These are phyloP conservation scores for Trichocomaceae sp. DNA, from an alignment of 2,329 filamentous ascomycete species.

Conservation along the genomic window DNA sequence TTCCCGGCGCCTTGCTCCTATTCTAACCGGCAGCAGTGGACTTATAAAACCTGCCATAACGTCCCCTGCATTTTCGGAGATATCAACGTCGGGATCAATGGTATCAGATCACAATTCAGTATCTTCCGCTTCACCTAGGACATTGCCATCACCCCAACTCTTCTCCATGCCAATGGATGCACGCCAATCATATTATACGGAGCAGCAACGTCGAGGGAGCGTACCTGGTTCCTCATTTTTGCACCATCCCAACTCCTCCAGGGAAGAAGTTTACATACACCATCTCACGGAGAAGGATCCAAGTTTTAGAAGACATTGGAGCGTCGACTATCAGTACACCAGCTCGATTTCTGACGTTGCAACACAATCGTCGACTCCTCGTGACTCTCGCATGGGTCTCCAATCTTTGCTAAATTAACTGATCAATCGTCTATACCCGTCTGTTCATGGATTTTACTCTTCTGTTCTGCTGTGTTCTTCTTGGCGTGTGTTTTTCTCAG, in stretches of 20 bases:
- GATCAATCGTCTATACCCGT: neutral
- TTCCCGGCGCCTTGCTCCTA: conserved; percentile 24
- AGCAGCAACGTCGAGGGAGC: conserved; percentile 28
- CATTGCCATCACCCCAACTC: conserved; percentile 35
- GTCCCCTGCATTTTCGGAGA: conserved; percentile 58
- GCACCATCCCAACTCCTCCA: conserved; percentile 16
- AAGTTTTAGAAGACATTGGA: conserved; percentile 17
- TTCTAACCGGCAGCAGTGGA: conserved; percentile 34
- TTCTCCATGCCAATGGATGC: conserved; percentile 39
- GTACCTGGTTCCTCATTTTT: conserved; percentile 18
- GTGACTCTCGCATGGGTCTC: conserved; percentile 37
- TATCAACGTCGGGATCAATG: conserved; percentile 58
- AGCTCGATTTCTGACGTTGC: conserved; percentile 21
- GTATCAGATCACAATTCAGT: conserved; percentile 63
- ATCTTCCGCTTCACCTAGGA: conserved; percentile 54
- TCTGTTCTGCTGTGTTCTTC: neutral
- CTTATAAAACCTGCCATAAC: conserved; percentile 53
- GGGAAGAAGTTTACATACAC: conserved; percentile 17
- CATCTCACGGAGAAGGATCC: conserved; percentile 23
- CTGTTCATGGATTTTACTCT: neutral
- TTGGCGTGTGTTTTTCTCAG: neutral
- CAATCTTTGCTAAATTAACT: conserved; percentile 34
- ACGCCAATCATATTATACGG: conserved; percentile 29
- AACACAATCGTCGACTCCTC: conserved; percentile 10
- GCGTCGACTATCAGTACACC: conserved; percentile 16